Base-by-base conservation (phyloP, 2,329 filamentous ascomycete species). In the Arthrobotrys pseudoclavata region DNA sequence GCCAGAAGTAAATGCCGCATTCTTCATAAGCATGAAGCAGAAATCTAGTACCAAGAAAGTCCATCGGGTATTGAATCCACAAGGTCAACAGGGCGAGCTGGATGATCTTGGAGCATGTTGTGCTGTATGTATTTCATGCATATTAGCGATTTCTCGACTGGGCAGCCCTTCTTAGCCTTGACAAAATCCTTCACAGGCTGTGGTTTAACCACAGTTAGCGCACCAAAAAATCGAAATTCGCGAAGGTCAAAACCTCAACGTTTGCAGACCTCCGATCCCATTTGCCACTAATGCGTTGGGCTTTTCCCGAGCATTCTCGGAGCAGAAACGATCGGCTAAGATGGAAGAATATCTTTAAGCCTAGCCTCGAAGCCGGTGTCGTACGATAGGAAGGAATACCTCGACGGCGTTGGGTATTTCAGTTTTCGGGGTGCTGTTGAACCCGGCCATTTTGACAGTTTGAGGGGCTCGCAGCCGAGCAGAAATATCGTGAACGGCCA, bases 271-370 rank as follows among this genome's bases (percentile, higher is more conserved):
- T 42, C 26, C 12, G 57, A 60, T 69, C 20, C 31, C n/a, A 29
- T 76, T 76, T 77, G 74, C 74, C 74, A 77, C 74, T 71, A 63
- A 77, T 77, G 60, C 60, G 74, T 61, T 77, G 74, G n/a, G 60
- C 60, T 66, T 61, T 24, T 47, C 29, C 69, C 74, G 67, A 77
- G 61, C n/a, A 24, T 47, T 53, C 74, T 77, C 74, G 61, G 67
- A 71, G 29, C 13, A 68, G 67, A 45, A 71, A 63, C 61, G 74
- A 77, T 77, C 74, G 62, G 50, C 74, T 55, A 40, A 31, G 67
- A 37, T 68, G 70, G 55, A 67, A 40, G 47, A 60, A 60, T 60
- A 55, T 22, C 15, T n/a, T 42, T 24, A 13, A 48, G 68, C 34
- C 57, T 53, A 34, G 60, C 40, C 55, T 66, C 34, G 29, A 66